Base-by-base conservation (phyloP, 345 rosid genomes). In the Isatis tinctoria region DNA sequence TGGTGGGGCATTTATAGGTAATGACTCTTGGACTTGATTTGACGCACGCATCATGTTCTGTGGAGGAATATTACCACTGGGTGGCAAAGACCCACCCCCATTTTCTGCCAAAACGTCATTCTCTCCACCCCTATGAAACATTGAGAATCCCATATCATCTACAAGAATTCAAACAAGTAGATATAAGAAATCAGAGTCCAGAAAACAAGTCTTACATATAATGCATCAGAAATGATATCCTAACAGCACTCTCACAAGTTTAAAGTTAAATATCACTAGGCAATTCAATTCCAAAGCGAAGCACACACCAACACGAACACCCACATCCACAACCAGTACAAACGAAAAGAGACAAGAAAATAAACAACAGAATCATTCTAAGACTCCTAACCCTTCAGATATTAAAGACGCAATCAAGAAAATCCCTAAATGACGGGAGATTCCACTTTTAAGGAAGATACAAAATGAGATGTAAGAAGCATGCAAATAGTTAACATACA, bases 91-190 rank as follows among this genome's bases (percentile, higher is more conserved):
- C 27, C 77, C 89, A 78, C 70, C 78, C 54, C 60, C 79, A 69
- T 49, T 82, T 76, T 72, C 84, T 39, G 88, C 65, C 76, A 75
- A 67, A 63, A 65, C 76, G 60, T 86, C 82, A 67, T 73, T 87
- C 72, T 87, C 96, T 58, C 76, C 61, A 51, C 78, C 86, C 71
- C 82, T 82, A 67, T 79, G 83, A 85, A 79, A 81, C 80, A 80
- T 78, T 51, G 85, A 80, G 78, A 84, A 84, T 74, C 77, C 83
- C 53, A 80, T 63, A 74, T 70, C 82, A 60, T 83, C 86, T 76
- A 82, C 90, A 71, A 73, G 82, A 51, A 60, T 72, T 77, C 64
- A 77, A 72, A 72, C 73, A 60, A 59, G 47, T 4, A 72, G 73
- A 60, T 49, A 33, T 41, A 48, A 66, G 69, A 59, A 51, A 72